phyloP scores from a whole-genome alignment of 2,329 filamentous ascomycete genomes.

The Aurifilum marmelostoma region DNA sequence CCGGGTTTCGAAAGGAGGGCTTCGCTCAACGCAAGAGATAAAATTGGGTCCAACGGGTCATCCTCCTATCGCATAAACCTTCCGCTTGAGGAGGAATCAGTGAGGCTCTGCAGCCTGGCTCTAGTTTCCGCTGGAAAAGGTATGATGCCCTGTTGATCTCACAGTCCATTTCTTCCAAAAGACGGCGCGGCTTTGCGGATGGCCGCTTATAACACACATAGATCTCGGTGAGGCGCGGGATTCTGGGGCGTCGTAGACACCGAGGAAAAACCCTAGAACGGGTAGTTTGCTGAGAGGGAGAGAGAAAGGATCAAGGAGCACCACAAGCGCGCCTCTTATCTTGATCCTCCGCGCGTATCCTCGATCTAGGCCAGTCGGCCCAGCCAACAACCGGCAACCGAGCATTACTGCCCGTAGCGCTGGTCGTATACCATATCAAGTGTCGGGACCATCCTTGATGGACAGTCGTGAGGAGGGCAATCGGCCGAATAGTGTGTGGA shows the following conservation, averaged over 20 bases:
- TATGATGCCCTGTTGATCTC: not conserved
- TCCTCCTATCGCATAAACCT: not conserved
- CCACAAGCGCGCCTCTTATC: not conserved
- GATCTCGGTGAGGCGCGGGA: not conserved
- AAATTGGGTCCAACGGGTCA: not conserved
- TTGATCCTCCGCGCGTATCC: not conserved
- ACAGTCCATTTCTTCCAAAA: not conserved
- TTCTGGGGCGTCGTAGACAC: not conserved
- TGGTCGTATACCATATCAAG: not conserved
- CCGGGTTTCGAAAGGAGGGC: not conserved
- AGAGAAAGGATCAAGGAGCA: not conserved
- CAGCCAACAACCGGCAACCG: not conserved
- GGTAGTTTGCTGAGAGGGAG: not conserved
- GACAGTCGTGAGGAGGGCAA: not conserved
- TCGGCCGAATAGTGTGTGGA: not conserved
- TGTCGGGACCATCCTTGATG: not conserved
- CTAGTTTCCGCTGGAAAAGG: not conserved
- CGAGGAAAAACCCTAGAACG: not conserved
- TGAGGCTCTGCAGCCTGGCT: slow-evolving; percentile 2
- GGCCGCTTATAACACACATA: too few relatives aligned
- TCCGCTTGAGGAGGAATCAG: not conserved
- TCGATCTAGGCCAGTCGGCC: not conserved
- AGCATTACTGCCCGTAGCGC: not conserved
- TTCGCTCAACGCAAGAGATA: not conserved
- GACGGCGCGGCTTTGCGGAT: not conserved